Base-by-base conservation (phyloP, 192 early-diverging fungal genomes). In the Gryganskiella cystojenkinii region DNA sequence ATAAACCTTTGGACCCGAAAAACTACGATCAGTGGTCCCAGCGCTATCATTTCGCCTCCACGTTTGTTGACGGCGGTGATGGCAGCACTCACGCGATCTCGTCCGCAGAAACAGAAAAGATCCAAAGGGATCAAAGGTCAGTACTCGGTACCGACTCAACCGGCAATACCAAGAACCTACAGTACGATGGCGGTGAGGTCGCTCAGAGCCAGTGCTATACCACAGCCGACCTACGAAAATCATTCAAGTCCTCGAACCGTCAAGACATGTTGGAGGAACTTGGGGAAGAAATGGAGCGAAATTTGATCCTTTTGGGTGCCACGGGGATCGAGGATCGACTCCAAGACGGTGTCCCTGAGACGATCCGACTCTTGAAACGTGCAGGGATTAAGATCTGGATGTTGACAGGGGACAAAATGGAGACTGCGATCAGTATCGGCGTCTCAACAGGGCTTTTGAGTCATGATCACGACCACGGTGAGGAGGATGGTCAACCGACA, bases 401-500 rank as follows among this genome's bases (percentile, higher is more conserved):
- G n/a, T 69, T 94, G 56, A 94, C 92, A 0, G 92, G 90, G 8
- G 93, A 94, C 80, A 93, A 93, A 61, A 81, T 91, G 67, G 92
- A 94, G 55, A 94, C 92, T 9, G 92, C 92, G 1, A 92, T 94
- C 70, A 92, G 91, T 61, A 94, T 94, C 83, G 92, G 92, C 0
- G 87, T 91, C 47, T 88, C 92, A 0, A 90, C 90, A 63, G 90
- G 88, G 53, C 75, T 94, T 9, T 79, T 94, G 14, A 86, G 67
- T 13, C 71, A 83, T 14, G 22, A 15, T 17, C 22, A 28, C 24
- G 33, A 44, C 10, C 9, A 20, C 14, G 42, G 0, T 8, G 57
- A 22, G 9, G 30, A 24, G 9, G 40, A 9, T 13, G 7, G 57
- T 43, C 2, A 19, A 15, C 27, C 57, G 11, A 22, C 14, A 15